These are phyloP conservation scores for Phalaenopsis hybrid DNA, from an alignment of 116 monocot genomes.

Conservation along the genomic window DNA sequence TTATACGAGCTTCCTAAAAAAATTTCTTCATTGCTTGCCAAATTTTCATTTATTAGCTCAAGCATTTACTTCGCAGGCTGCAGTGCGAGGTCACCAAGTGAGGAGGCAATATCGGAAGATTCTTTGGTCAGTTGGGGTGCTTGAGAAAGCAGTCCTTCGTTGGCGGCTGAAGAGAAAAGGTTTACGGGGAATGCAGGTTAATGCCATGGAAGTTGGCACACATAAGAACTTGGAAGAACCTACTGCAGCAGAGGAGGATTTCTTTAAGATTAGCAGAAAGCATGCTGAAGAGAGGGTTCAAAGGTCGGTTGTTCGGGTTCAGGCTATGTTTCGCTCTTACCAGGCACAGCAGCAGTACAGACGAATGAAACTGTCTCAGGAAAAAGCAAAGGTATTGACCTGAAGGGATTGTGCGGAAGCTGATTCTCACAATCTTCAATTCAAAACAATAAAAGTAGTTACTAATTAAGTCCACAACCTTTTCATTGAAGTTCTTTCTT, in stretches of 20 bases:
- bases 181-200: conserved; percentile 68
- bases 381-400: conserved; percentile 56
- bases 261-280: conserved; percentile 54
- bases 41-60: neutral
- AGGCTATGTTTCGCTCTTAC: conserved; percentile 93
- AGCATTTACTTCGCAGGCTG: conserved; percentile 36
- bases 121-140: conserved; percentile 87
- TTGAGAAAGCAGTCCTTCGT: conserved; percentile 88
- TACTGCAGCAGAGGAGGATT: conserved; percentile 72
- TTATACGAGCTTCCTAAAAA: neutral
- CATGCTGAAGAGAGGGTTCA: conserved; percentile 87
- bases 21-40: neutral
- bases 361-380: conserved; percentile 63
- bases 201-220: conserved; percentile 16
- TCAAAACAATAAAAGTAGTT: no score
- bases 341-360: conserved; percentile 84
- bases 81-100: conserved; percentile 60
- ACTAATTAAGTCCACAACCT: no score
- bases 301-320: conserved; percentile 83
- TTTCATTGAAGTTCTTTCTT: no score
- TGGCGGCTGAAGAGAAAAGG: conserved; percentile 93
- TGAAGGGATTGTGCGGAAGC: neutral
- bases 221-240: conserved; percentile 16
- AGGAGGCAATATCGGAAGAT: conserved; percentile 78
- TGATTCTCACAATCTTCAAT: no score